Conservation (phyloP, 176 grass and related monocot genomes). For the barley (Hordeum vulgare) region MorexV3_pseudomolecules_assembly NC_058520.1:511430446-511430945, state of each 20-base stretch:
- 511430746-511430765: conserved; percentile 53
- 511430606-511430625: not conserved
- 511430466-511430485: not conserved
- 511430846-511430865: conserved; percentile 93
- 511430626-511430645: not conserved
- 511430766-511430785: conserved; percentile 53
- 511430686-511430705: not conserved
- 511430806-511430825: conserved; percentile 57
- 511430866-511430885: conserved; percentile 39
- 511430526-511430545: not conserved
- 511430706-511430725: not conserved
- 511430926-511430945: conserved; percentile 4
- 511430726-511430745: conserved; percentile 36
- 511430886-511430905: conserved; percentile 16
- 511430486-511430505: not conserved
- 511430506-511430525: not conserved
- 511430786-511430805: conserved; percentile 78
- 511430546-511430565: not conserved
- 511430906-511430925: conserved; percentile 3
- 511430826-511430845: conserved; percentile 59
- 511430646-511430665: not conserved
- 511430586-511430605: not conserved
- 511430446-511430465: not conserved
- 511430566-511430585: not conserved
- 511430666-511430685: not conserved